Conservation (phyloP, 805 yeast genomes). For the Grigorovia jiainica region DNA sequence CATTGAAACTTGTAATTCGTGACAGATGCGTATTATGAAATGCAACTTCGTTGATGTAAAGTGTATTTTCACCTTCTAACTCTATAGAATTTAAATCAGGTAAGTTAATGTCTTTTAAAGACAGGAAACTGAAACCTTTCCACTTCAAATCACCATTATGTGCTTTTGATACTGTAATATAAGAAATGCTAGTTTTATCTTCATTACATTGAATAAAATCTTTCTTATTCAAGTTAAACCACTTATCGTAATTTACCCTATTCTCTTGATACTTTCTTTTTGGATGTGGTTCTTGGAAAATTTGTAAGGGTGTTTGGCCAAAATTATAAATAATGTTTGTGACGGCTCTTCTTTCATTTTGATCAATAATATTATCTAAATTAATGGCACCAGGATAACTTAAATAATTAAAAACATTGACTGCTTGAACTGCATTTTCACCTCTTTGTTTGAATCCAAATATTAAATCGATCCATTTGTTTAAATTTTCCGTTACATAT, state of each 20-base stretch:
- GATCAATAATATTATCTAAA: conserved; percentile 64
- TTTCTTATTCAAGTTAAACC: background rate
- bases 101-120: background rate
- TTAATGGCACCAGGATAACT: conserved; percentile 81
- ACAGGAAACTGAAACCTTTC: background rate
- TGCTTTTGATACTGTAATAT: background rate
- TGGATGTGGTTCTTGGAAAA: conserved; percentile 64
- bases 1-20: conserved; percentile 20
- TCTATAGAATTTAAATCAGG: background rate
- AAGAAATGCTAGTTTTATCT: background rate
- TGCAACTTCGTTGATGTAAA: conserved; percentile 2
- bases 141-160: background rate
- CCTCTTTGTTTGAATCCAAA: conserved; percentile 81
- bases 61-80: background rate
- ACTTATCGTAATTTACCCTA: background rate
- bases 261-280: conserved; percentile 14
- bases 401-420: conserved; percentile 75
- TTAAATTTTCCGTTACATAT: conserved; percentile 65
- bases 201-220: background rate
- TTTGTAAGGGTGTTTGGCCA: conserved; percentile 79
- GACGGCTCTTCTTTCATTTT: conserved; percentile 61
- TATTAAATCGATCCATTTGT: conserved; percentile 77
- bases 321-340: conserved; percentile 84
- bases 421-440: conserved; percentile 48
- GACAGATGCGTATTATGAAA: conserved; percentile 28